Conservation (phyloP, 805 yeast genomes). For the Kuraishia hungarica region DNA sequence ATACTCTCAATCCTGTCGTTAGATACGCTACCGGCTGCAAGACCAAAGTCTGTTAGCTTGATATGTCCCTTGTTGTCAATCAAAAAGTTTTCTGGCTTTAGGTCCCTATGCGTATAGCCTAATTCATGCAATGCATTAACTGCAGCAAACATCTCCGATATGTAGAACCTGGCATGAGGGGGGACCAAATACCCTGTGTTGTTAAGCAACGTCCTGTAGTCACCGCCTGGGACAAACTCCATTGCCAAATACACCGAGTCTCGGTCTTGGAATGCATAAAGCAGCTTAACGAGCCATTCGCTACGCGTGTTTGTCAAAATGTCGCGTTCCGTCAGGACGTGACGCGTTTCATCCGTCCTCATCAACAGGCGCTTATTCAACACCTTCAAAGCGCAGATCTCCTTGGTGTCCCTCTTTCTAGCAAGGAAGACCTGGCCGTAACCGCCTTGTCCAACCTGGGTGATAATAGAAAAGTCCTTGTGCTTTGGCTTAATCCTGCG, state of each 20-base stretch:
- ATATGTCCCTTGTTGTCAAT: constrained; percentile 89
- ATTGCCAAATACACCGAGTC: constrained; percentile 89
- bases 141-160: constrained; percentile 94
- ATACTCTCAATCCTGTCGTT: constrained; percentile 89
- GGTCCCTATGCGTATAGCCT: constrained; percentile 94
- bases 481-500: constrained; percentile 88
- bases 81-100: constrained; percentile 90
- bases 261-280: constrained; percentile 91
- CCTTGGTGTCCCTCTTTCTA: constrained; percentile 86
- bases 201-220: constrained; percentile 86
- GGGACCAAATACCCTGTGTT: constrained; percentile 91
- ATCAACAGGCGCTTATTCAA: constrained; percentile 79
- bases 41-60: constrained; percentile 91
- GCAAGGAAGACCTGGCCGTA: constrained; percentile 98
- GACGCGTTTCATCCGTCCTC: constrained; percentile 91
- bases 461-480: constrained; percentile 91
- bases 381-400: constrained; percentile 91
- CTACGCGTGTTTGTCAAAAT: constrained; percentile 92
- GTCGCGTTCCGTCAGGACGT: constrained; percentile 93
- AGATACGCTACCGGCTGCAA: constrained; percentile 94
- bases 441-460: constrained; percentile 99
- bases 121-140: constrained; percentile 89
- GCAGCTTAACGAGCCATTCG: constrained; percentile 90
- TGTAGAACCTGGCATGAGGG: constrained; percentile 90
- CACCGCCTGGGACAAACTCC: constrained; percentile 99